A percentile compares a stretch with the other conserved stretches of the same genome.
Conservation (phyloP, 345 rosid genomes). For the Ceriops tagal region DNA sequence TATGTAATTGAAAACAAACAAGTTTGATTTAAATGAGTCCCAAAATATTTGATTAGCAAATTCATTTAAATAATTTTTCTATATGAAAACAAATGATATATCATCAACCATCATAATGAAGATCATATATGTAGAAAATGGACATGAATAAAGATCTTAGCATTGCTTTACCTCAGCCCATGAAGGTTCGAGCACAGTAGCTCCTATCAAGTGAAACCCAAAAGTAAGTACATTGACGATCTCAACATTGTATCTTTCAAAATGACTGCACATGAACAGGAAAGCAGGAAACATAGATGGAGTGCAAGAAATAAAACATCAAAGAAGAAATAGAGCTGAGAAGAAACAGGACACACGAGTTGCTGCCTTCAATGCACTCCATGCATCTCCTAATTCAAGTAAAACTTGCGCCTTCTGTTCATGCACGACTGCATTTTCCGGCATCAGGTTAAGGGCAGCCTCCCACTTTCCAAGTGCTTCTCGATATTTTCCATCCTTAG, state of each 20-base stretch:
- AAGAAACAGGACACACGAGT: slow-evolving; percentile 39
- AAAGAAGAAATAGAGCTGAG: neutral
- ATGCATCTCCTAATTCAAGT: slow-evolving; percentile 83
- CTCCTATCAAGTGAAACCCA: slow-evolving; percentile 48
- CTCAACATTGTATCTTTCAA: neutral
- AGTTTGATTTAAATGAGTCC: neutral
- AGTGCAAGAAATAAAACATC: neutral
- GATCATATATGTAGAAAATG: neutral
- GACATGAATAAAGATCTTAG: neutral
- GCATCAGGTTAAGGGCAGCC: slow-evolving; percentile 66
- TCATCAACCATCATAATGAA: neutral
- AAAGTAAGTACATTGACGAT: slow-evolving; percentile 9
- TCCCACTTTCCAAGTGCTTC: slow-evolving; percentile 95
- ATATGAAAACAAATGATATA: neutral
- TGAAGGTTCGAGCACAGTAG: slow-evolving; percentile 63
- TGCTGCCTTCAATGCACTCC: slow-evolving; percentile 79
- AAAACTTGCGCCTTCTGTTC: slow-evolving; percentile 93
- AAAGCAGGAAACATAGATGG: neutral
- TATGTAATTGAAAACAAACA: neutral
- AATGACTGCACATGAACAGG: neutral
- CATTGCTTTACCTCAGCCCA: slow-evolving; percentile 70
- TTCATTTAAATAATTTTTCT: neutral
- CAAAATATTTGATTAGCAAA: neutral
- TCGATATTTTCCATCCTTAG: slow-evolving; percentile 72
- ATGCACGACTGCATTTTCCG: slow-evolving; percentile 60